Percentiles rank a stretch among this genome's conserved stretches.
These are phyloP conservation scores for Rhododendron mucronatum DNA, from an alignment of 148 eudicot genomes.

Conservation along the genomic window DNA sequence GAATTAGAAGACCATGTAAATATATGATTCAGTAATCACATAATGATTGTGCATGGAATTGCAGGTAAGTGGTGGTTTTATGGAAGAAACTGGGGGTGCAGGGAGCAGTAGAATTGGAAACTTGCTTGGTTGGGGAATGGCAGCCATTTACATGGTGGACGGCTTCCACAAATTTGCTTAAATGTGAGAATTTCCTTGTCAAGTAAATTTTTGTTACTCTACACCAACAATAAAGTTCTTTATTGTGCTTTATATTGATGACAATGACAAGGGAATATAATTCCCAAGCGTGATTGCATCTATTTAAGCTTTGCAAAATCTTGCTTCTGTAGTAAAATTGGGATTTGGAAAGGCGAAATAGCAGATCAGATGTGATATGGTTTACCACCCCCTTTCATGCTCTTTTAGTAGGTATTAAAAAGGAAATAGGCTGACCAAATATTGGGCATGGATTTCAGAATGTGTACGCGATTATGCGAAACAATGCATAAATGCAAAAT, in stretches of 20 bases:
- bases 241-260: background rate
- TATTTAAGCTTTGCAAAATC: background rate
- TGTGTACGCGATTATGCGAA: background rate
- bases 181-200: conserved; percentile 42
- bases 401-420: background rate
- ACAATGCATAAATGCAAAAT: background rate
- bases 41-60: conserved; percentile 18
- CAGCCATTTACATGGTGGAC: conserved; percentile 73
- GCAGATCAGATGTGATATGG: background rate
- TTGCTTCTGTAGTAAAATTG: background rate
- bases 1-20: background rate
- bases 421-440: background rate
- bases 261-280: background rate
- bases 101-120: conserved; percentile 39
- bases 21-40: background rate
- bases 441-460: background rate
- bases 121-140: conserved; percentile 79
- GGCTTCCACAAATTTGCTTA: conserved; percentile 76
- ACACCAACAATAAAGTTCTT: background rate
- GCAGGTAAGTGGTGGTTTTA: conserved; percentile 28
- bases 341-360: background rate
- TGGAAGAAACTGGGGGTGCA: conserved; percentile 14
- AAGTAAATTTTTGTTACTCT: background rate
- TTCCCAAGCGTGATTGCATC: background rate
- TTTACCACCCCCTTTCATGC: background rate